Base-by-base conservation (phyloP, 2,329 filamentous ascomycete genomes). In the Blastomyces emzantsi region DNA sequence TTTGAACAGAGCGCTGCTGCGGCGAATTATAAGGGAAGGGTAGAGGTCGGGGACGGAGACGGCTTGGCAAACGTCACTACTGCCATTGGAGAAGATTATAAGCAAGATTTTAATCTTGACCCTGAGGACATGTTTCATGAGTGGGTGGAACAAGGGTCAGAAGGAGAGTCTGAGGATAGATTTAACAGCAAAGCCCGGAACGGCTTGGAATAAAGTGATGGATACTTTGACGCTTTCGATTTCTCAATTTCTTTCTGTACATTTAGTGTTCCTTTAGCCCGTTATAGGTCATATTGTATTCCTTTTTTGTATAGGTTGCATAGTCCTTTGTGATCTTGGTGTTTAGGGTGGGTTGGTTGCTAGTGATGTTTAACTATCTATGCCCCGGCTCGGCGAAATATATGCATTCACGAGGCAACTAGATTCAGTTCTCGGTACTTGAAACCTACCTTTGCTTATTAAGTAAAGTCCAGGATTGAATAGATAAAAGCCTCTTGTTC, bases 1-100 rank as follows among this genome's bases (percentile, higher is more conserved):
- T 77, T 77, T 64, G 67, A 73, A 62, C 63, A 76, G 52, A 70
- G 74, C 30, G 68, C 64, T 11, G 30, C 45, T 25, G 60, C 51
- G 28, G 36, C 39, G 56, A 47, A 65, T 68, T 58, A 63, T 62
- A 60, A 60, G 59, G 41, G 55, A 30, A 49, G 51, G 52, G 54
- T 57, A 17, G 36, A n/a, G 17, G 36, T 6, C 39, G 55, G n/a
- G 30, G 54, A 56, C 30, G 54, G 19, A 11, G 54, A 56, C 19
- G 30, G 33, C 9, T 39, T 36, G 54, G 11, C 9, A 30, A 15
- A 52, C 25, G 49, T 30, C 30, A 36, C 30, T 19, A 36, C 30
- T 39, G 15, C 1, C 17, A 3, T 33, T 56, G 30, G 15, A 55
- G 52, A 7, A 6, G 33, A 33, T 39, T 56, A 39, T 22, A 33